Percentiles rank a stretch among this genome's conserved stretches.
These are phyloP conservation scores for Spergularia bocconei DNA, from an alignment of 148 eudicot species.

Conservation along the genomic window DNA sequence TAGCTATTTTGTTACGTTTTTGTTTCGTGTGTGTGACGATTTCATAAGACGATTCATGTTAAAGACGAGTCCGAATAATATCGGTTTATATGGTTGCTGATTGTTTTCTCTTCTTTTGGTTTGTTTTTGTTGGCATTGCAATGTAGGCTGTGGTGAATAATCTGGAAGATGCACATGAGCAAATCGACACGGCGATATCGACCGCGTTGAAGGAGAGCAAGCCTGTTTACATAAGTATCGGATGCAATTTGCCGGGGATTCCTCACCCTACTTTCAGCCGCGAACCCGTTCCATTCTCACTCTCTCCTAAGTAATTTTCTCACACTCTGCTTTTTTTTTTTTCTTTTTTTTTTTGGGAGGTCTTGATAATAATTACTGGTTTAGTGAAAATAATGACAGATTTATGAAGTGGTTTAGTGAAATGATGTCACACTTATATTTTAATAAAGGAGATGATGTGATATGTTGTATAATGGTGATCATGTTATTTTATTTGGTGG, in stretches of 20 bases:
- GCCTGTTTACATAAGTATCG: conserved; percentile 71
- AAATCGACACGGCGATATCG: conserved; percentile 71
- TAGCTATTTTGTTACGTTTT: too few relatives aligned
- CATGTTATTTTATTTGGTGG: too few relatives aligned
- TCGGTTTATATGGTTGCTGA: too few relatives aligned
- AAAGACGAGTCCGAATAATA: too few relatives aligned
- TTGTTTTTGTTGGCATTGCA: too few relatives aligned
- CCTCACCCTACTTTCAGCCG: conserved; percentile 74
- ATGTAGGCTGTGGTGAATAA: conserved; percentile 73
- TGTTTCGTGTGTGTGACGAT: too few relatives aligned
- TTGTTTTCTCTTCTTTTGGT: too few relatives aligned
- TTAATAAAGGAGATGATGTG: too few relatives aligned
- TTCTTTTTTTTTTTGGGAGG: not conserved
- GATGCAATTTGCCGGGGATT: conserved; percentile 64
- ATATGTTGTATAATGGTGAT: too few relatives aligned
- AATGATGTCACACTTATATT: too few relatives aligned
- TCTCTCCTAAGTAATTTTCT: conserved; percentile 46
- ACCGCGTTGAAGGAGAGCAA: conserved; percentile 85
- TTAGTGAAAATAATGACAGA: too few relatives aligned
- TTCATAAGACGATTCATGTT: too few relatives aligned
- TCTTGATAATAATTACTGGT: not conserved
- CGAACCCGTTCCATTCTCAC: conserved; percentile 64
- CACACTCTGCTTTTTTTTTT: not conserved
- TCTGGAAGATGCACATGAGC: conserved; percentile 73
- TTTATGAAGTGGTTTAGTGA: not conserved